Conservation (phyloP, 192 early-diverging fungal genomes). For the Obelidium mucronatum region DNA sequence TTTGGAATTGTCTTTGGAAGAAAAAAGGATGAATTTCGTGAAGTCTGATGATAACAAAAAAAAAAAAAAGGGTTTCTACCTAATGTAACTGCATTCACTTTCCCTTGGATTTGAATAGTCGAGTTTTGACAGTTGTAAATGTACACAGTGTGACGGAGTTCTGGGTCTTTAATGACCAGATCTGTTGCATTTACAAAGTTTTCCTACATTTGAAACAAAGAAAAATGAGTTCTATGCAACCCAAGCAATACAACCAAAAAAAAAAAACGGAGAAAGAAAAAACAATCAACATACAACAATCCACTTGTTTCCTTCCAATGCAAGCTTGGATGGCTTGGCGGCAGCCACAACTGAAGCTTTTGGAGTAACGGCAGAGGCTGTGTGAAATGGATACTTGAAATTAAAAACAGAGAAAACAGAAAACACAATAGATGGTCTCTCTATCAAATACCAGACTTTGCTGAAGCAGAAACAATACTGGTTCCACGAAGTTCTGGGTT, state of each 20-base stretch:
- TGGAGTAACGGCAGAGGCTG: constrained; percentile 51
- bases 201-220: too few species aligned
- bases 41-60: neutral
- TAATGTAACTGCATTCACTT: constrained; percentile 90
- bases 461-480: constrained; percentile 58
- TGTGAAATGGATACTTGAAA: constrained; percentile 48
- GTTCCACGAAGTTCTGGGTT: constrained; percentile 86
- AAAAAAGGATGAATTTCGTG: constrained; percentile 3
- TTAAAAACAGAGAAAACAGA: constrained; percentile 38
- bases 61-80: constrained; percentile 51
- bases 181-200: constrained; percentile 77
- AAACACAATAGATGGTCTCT: neutral
- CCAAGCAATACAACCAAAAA: neutral
- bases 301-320: constrained; percentile 93
- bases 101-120: constrained; percentile 90
- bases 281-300: constrained; percentile 62
- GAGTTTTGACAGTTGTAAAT: constrained; percentile 94
- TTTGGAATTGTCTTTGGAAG: constrained; percentile 76
- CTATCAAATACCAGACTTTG: neutral
- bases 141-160: constrained; percentile 89
- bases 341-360: constrained; percentile 65
- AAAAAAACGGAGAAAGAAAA: constrained; percentile 21
- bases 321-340: constrained; percentile 80
- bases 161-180: constrained; percentile 81
- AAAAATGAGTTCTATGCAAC: too few species aligned